Evolutionary conservation across 352 stramenopile genomes (phyloP).

Genomic region (Hyaloperonospora arabidopsidis): DNA sequence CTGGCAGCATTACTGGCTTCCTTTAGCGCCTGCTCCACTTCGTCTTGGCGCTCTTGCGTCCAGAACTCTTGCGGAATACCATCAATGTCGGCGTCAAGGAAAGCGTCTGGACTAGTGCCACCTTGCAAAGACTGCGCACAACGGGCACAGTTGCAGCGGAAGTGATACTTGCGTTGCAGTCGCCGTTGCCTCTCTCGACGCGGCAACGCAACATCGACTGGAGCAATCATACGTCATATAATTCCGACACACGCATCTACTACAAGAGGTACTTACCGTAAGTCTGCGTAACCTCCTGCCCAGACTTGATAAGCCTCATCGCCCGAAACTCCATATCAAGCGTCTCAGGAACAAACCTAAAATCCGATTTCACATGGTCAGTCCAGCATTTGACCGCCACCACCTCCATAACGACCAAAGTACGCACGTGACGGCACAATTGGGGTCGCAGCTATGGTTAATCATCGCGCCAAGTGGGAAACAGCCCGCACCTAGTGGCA

Average conservation of each 20-base stretch:
- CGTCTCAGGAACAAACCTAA: constrained; percentile 32
- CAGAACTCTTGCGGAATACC: constrained; percentile 34
- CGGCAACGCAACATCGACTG: constrained; percentile 57
- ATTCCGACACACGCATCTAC: neutral
- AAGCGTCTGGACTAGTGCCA: constrained; percentile 28
- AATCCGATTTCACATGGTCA: neutral
- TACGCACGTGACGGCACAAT: constrained; percentile 58
- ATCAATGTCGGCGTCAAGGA: constrained; percentile 44
- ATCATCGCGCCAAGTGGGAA: constrained; percentile 63
- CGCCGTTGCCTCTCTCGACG: constrained; percentile 35
- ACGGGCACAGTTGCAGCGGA: constrained; percentile 44
- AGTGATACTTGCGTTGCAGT: constrained; percentile 55
- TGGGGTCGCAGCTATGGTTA: constrained; percentile 70
- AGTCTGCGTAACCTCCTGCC: constrained; percentile 53
- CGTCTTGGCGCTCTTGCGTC: constrained; percentile 22
- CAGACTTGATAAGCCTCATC: constrained; percentile 36
- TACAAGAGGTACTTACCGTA: constrained; percentile 37
- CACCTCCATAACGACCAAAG: neutral
- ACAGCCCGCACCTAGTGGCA: constrained; percentile 51
- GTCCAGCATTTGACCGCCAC: neutral
- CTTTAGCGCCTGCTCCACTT: constrained; percentile 21
- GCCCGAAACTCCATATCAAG: constrained; percentile 48
- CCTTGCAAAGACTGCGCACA: constrained; percentile 32
- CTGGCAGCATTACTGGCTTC: constrained; percentile 18
- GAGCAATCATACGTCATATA: constrained; percentile 1